Base-by-base conservation (phyloP, 1,139 yeast species). In the Geotrichum macrosporum region DNA sequence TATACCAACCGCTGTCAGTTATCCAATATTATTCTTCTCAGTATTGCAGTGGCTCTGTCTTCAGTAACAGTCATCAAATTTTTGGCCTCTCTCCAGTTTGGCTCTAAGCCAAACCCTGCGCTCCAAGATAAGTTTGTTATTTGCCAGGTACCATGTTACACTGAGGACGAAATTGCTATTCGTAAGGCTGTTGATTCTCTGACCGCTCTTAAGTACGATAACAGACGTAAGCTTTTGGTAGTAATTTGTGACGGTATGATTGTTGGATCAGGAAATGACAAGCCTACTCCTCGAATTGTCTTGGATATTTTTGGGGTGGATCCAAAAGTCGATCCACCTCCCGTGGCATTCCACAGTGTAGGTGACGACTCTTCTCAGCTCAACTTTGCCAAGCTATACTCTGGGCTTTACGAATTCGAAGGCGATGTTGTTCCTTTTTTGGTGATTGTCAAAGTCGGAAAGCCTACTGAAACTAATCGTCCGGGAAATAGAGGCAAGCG, bases 401-500 rank as follows among this genome's bases (percentile, higher is more conserved):
- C 71, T 27, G 73, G 73, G 4, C 55, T 69, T 21, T 69, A 69
- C 46, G 73, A 70, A 48, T 67, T 64, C 15, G 66, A 66, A 6
- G 73, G 73, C n/a, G 71, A 69, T 44, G 67, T 69, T 47, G 73
- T 69, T 3, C 74, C 73, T 1, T 69, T 66, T 48, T 52, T 70
- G 41, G 73, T 69, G 9, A 50, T 70, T 22, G 73, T 69, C 40
- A 69, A 69, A 55, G 71, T 68, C 26, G 73, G 73, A 18, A 68
- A 66, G 46, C 70, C 72, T 6, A 60, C 67, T n/a, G 73, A 69
- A 52, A 63, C 57, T 22, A 62, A 62, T 49, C 57, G 67, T 20
- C 73, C 73, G 3, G 73, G 73, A 33, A 69, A 69, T 50, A 60
- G 73, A 41, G 73, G 73, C 42, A 69, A 69, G 59, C 71, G 73